Evolutionary conservation across 2,329 filamentous ascomycete species (phyloP).

Genomic region (Daldinia sp.): DNA sequence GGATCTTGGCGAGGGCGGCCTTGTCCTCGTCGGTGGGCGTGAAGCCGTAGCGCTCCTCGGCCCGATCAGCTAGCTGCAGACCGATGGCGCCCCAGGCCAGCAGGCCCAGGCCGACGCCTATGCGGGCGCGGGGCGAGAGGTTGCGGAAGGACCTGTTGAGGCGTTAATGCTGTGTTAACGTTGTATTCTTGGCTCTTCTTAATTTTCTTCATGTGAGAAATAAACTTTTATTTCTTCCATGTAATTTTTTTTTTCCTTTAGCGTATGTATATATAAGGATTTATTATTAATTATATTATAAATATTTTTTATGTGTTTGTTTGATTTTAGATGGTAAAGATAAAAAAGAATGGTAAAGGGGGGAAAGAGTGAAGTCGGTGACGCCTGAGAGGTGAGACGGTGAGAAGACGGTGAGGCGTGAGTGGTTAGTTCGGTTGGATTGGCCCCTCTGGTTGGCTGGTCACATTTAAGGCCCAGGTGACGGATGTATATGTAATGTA

Average conservation of each 20-base stretch:
- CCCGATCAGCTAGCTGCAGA: slow-evolving; percentile 77
- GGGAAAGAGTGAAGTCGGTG: slow-evolving; percentile 24
- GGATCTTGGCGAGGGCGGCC: slow-evolving; percentile 69
- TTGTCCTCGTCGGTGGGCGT: slow-evolving; percentile 80
- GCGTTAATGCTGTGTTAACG: too few relatives aligned
- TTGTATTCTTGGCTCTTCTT: neutral
- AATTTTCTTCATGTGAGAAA: slow-evolving; percentile 2
- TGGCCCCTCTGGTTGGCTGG: slow-evolving; percentile 1
- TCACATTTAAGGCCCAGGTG: slow-evolving; percentile 1
- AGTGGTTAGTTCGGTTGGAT: slow-evolving; percentile 21
- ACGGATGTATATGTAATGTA: slow-evolving; percentile 7
- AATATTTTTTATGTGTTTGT: neutral
- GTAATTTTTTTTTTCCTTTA: too few relatives aligned
- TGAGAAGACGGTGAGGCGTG: slow-evolving; percentile 36
- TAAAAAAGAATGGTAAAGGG: neutral
- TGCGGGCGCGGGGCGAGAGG: slow-evolving; percentile 76
- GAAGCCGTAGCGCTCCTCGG: slow-evolving; percentile 79
- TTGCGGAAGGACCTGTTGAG: slow-evolving; percentile 73
- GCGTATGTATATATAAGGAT: neutral
- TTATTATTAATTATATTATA: neutral
- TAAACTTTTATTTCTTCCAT: too few relatives aligned
- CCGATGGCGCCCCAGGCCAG: slow-evolving; percentile 82
- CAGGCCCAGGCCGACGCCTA: slow-evolving; percentile 78
- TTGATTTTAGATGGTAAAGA: neutral
- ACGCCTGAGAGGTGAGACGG: slow-evolving; percentile 35